Conservation (phyloP, 768 basidiomycete species). For the Russula emetica region DNA sequence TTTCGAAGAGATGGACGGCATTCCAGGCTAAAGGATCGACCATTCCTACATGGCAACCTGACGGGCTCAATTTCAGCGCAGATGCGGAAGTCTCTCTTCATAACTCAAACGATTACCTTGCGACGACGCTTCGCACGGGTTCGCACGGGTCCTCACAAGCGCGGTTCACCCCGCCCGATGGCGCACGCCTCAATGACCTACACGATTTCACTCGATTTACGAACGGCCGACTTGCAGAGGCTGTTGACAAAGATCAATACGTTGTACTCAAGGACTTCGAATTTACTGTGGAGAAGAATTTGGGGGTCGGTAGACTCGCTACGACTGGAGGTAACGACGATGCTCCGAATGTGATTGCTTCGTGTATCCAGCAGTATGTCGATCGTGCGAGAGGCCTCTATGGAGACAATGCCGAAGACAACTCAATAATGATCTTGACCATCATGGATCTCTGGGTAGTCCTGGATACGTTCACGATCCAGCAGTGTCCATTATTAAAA, state of each 20-base stretch:
- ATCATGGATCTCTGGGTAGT: slow-evolving; percentile 47
- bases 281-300: not conserved
- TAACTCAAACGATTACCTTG: not conserved
- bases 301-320: slow-evolving; percentile 13
- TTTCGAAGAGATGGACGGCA: not conserved
- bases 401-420: slow-evolving; percentile 17
- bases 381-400: not conserved
- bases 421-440: slow-evolving; percentile 27
- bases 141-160: not conserved
- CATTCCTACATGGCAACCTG: too few relatives aligned
- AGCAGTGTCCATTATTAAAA: slow-evolving; percentile 38
- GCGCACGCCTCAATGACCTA: not conserved
- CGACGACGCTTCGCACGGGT: not conserved
- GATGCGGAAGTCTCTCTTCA: slow-evolving; percentile 3
- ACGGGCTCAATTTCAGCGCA: not conserved
- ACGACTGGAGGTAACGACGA: not conserved
- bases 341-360: not conserved
- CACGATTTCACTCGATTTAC: slow-evolving; percentile 5
- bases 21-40: not conserved
- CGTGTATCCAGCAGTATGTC: slow-evolving; percentile 9
- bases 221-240: not conserved
- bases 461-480: slow-evolving; percentile 39
- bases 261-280: slow-evolving; percentile 14
- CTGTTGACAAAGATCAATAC: not conserved
- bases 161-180: not conserved